Conservation (phyloP, 2,329 filamentous ascomycete species). For the Penicillium janthinellum region DNA sequence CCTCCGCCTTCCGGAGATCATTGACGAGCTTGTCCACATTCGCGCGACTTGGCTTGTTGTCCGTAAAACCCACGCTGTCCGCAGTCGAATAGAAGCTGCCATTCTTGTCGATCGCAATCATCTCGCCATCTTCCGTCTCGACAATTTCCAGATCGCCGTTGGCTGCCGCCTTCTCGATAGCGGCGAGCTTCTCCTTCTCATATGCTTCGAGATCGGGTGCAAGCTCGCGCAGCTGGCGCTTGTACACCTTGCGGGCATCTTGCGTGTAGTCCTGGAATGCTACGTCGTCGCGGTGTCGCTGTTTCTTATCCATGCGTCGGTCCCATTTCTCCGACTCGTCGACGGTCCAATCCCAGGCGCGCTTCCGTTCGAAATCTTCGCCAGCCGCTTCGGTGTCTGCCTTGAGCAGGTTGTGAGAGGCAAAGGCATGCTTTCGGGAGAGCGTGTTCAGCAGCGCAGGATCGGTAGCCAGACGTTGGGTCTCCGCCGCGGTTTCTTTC, state of each 20-base stretch:
- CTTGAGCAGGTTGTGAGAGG: slow-evolving; percentile 89
- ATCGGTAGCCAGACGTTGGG: slow-evolving; percentile 75
- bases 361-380: slow-evolving; percentile 94
- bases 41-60: slow-evolving; percentile 84
- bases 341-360: slow-evolving; percentile 97
- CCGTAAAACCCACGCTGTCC: slow-evolving; percentile 76
- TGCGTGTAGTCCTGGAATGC: slow-evolving; percentile 87
- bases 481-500: slow-evolving; percentile 80
- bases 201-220: slow-evolving; percentile 80
- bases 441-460: slow-evolving; percentile 74
- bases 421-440: slow-evolving; percentile 83
- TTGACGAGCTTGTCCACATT: slow-evolving; percentile 85
- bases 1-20: slow-evolving; percentile 86
- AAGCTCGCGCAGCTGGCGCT: slow-evolving; percentile 80
- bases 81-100: slow-evolving; percentile 89
- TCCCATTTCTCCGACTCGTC: slow-evolving; percentile 97
- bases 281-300: slow-evolving; percentile 76
- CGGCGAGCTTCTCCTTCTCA: slow-evolving; percentile 79
- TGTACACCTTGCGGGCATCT: slow-evolving; percentile 91
- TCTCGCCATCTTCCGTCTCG: slow-evolving; percentile 90
- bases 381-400: slow-evolving; percentile 82
- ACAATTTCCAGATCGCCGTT: slow-evolving; percentile 88
- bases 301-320: slow-evolving; percentile 82
- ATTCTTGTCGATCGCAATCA: slow-evolving; percentile 89
- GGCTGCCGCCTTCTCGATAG: slow-evolving; percentile 80